Percentiles rank a stretch among this genome's conserved stretches.
Conservation (phyloP, 495 filamentous ascomycete genomes). For the Trypethelium eluteriae region DNA sequence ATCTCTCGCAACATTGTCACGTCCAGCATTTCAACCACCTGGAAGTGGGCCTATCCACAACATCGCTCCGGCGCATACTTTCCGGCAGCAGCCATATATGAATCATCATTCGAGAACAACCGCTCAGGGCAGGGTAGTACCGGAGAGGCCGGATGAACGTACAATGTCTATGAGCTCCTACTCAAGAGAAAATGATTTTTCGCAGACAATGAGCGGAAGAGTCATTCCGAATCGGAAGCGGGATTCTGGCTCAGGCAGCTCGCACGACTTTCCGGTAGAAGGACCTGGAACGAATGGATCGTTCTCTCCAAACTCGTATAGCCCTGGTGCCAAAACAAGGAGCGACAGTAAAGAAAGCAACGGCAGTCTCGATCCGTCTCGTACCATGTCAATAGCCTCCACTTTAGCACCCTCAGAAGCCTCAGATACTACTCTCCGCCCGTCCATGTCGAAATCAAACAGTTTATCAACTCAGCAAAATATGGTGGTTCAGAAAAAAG, state of each 20-base stretch:
- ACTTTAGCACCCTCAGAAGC: constrained; percentile 40
- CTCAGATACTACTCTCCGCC: constrained; percentile 4
- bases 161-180: constrained; percentile 95
- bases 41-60: constrained; percentile 51
- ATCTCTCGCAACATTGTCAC: constrained; percentile 71
- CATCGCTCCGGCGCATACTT: constrained; percentile 60
- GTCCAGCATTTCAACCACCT: constrained; percentile 59
- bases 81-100: constrained; percentile 66
- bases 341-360: constrained; percentile 33
- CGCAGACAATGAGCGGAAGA: constrained; percentile 85
- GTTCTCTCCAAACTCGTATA: neutral
- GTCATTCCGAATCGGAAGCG: constrained; percentile 65
- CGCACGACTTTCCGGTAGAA: constrained; percentile 13
- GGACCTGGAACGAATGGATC: constrained; percentile 11
- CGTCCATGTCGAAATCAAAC: constrained; percentile 37
- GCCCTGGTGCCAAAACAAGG: constrained; percentile 27
- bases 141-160: constrained; percentile 84
- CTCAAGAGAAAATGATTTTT: constrained; percentile 63
- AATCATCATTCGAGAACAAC: constrained; percentile 63
- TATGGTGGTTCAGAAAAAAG: constrained; percentile 47
- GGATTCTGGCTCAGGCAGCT: constrained; percentile 39
- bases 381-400: constrained; percentile 87
- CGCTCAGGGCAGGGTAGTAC: constrained; percentile 80
- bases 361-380: constrained; percentile 27
- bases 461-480: constrained; percentile 34